Base-by-base conservation (phyloP, 2,329 filamentous ascomycete genomes). In the Ophiognomonia clavigignenti-juglandacearum region DNA sequence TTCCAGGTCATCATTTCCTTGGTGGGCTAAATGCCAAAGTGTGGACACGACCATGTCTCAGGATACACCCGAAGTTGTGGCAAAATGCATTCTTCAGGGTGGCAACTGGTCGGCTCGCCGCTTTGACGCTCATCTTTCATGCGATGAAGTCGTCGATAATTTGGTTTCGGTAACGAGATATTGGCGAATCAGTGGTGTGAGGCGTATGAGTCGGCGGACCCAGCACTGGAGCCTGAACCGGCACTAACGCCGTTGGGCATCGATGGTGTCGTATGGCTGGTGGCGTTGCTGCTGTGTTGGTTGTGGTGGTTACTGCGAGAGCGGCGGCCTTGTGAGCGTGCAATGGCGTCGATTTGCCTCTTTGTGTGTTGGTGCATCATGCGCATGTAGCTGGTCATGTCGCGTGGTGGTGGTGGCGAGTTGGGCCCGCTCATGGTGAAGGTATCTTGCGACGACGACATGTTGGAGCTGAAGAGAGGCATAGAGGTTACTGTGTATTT, bases 321-420 rank as follows among this genome's bases (percentile, higher is more conserved):
- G 6, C 66, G 62, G 37, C 66, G 61, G 26, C 63, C 60, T 1
- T 74, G 69, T 10, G 71, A 69, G 4, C 71, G 68, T 11, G 70
- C 68, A n/a, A 72, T 71, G 7, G 70, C 69, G 52, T 84, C 78
- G 77, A 85, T 82, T 61, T 83, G 81, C 47, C 73, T 70, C 69
- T 80, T 82, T 52, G 81, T 85, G 66, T 85, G 79, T 45, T 76
- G 71, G 59, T 80, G 78, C 76, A 85, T 85, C 47, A 71, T 77
- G 50, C 73, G 73, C 13, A 80, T 67, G 56, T 85, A 85, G 3
- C 63, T 61, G 5, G 59, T 56, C 7, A 64, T 39, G 40, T 64
- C 57, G 14, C 54, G 39, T 4, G 61, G 60, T 10, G 61, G 56
- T 1, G 60, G 54, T 6, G 61, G 56, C 4, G 57, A 59, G 34